phyloP scores from a whole-genome alignment of 2,329 filamentous ascomycete species.

The Drechslerella dactyloides region DNA sequence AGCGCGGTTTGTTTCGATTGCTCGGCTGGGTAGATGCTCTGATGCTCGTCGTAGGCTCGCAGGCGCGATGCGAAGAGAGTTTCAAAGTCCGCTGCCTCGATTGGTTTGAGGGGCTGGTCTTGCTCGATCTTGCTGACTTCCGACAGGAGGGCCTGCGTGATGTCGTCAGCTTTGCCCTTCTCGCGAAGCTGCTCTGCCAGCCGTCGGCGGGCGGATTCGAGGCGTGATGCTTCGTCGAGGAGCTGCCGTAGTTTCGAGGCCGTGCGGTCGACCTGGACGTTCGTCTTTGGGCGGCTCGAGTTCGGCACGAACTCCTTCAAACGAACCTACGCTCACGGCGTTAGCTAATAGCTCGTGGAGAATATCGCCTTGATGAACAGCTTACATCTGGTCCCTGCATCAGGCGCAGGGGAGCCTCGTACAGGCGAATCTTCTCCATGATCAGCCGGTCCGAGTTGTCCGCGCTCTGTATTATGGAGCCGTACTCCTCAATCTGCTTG shows the following conservation, averaged over 20 bases:
- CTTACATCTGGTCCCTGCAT: constrained; percentile 59
- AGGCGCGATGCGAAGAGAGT: constrained; percentile 84
- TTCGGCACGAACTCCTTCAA: constrained; percentile 70
- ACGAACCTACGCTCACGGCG: constrained; percentile 13
- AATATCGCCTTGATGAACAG: not conserved
- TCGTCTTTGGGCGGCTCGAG: constrained; percentile 77
- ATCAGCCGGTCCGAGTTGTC: constrained; percentile 73
- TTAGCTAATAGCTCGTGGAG: constrained; percentile 1
- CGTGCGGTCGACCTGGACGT: constrained; percentile 78
- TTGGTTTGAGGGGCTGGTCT: constrained; percentile 79
- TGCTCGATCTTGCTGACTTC: constrained; percentile 86
- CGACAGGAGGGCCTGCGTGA: constrained; percentile 79
- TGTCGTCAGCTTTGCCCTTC: constrained; percentile 84
- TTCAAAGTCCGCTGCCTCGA: constrained; percentile 90
- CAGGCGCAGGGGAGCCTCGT: constrained; percentile 75
- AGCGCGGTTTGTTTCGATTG: constrained; percentile 76
- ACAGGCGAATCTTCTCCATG: constrained; percentile 76
- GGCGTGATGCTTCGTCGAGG: constrained; percentile 81
- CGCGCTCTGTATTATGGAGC: constrained; percentile 80
- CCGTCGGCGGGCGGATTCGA: constrained; percentile 79
- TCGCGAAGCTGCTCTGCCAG: constrained; percentile 79
- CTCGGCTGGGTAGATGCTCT: constrained; percentile 74
- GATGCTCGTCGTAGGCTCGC: constrained; percentile 76
- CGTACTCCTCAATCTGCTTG: constrained; percentile 76
- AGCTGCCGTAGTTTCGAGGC: constrained; percentile 76